phyloP scores from a whole-genome alignment of 2,329 filamentous ascomycete genomes.

The Dothidotthia symphoricarpi region DNA sequence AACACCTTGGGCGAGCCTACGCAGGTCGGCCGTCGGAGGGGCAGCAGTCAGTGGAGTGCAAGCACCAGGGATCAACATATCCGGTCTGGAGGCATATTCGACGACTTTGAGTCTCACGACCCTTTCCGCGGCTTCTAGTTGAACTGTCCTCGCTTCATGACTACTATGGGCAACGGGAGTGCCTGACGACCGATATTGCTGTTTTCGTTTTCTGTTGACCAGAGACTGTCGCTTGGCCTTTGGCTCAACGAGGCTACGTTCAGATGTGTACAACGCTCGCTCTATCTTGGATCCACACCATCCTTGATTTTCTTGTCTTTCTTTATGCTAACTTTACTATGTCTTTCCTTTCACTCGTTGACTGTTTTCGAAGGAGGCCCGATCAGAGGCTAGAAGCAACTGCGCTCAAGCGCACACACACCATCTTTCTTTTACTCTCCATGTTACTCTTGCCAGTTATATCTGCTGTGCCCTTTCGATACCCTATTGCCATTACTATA shows the following conservation, averaged over 20 bases:
- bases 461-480: slow-evolving; percentile 12
- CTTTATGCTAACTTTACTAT: neutral
- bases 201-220: no score
- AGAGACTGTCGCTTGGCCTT: no score
- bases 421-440: slow-evolving; percentile 8
- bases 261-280: no score
- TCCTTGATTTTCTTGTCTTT: slow-evolving; percentile 3
- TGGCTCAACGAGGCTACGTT: no score
- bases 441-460: slow-evolving; percentile 9
- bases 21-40: slow-evolving; percentile 24
- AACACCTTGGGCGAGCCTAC: slow-evolving; percentile 36
- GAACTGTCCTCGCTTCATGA: slow-evolving; percentile 3
- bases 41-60: slow-evolving; percentile 40
- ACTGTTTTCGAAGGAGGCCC: slow-evolving; percentile 5
- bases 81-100: slow-evolving; percentile 31
- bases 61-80: slow-evolving; percentile 32
- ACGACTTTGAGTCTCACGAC: slow-evolving; percentile 37
- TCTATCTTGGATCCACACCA: no score
- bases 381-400: slow-evolving; percentile 15
- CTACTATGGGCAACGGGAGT: slow-evolving; percentile 2
- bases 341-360: slow-evolving; percentile 3
- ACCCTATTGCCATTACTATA: slow-evolving; percentile 9
- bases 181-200: no score
- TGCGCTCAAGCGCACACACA: slow-evolving; percentile 15
- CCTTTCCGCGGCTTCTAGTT: slow-evolving; percentile 39